These are phyloP conservation scores for Flaveria sonorensis DNA, from an alignment of 129 eudicot species.

Conservation along the genomic window DNA sequence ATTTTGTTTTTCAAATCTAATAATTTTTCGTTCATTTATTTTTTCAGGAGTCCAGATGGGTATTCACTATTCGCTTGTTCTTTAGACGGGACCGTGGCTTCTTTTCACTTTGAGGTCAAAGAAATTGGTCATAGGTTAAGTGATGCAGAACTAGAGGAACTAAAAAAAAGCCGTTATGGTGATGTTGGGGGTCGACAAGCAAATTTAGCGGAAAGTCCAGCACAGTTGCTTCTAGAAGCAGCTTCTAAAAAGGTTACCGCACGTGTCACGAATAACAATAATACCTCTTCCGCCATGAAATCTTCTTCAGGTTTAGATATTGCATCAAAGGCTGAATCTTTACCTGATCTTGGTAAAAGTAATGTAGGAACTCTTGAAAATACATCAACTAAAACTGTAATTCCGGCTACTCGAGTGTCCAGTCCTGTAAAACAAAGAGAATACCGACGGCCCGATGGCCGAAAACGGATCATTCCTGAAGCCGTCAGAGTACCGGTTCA, in stretches of 20 bases:
- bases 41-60: constrained; percentile 97
- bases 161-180: constrained; percentile 91
- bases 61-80: constrained; percentile 94
- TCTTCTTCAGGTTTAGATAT: constrained; percentile 41
- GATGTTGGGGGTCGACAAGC: constrained; percentile 87
- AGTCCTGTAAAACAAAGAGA: constrained; percentile 96
- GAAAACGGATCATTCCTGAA: constrained; percentile 97
- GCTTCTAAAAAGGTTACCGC: constrained; percentile 63
- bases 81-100: constrained; percentile 89
- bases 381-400: constrained; percentile 44
- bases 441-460: constrained; percentile 93
- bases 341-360: constrained; percentile 49
- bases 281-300: constrained; percentile 44
- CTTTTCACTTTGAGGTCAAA: constrained; percentile 77
- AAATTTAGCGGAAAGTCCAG: constrained; percentile 91
- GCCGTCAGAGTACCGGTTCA: constrained; percentile 77
- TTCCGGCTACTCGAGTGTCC: constrained; percentile 44
- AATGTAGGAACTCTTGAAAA: constrained; percentile 41
- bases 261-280: constrained; percentile 34
- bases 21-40: background rate
- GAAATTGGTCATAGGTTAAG: constrained; percentile 84
- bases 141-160: constrained; percentile 72
- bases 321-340: constrained; percentile 50
- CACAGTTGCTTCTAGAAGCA: constrained; percentile 92
- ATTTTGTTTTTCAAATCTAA: background rate